Percentiles rank a stretch among this genome's conserved stretches.
Conservation (phyloP, 805 yeast species). For the Diddensiella caesifluorescens region DNA sequence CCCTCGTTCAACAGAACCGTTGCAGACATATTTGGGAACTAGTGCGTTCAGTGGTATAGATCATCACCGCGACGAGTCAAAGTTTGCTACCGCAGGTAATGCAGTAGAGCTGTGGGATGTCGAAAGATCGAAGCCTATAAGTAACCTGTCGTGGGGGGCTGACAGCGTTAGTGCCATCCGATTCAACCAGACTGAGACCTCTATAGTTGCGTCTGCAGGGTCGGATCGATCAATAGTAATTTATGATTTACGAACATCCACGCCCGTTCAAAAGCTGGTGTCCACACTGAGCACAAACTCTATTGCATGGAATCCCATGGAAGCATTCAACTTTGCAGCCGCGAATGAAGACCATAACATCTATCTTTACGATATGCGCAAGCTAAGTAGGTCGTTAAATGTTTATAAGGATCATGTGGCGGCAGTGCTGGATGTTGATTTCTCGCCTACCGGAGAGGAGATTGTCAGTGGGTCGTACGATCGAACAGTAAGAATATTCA, state of each 20-base stretch:
- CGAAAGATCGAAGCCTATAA: conserved; percentile 67
- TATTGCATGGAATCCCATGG: conserved; percentile 96
- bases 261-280: conserved; percentile 88
- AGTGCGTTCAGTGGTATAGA: conserved; percentile 82
- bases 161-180: conserved; percentile 79
- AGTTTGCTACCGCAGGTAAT: conserved; percentile 91
- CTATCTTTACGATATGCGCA: conserved; percentile 95
- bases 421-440: conserved; percentile 92
- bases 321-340: conserved; percentile 86
- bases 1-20: conserved; percentile 43
- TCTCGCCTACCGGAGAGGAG: conserved; percentile 95
- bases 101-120: conserved; percentile 89
- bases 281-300: conserved; percentile 79
- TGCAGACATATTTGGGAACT: conserved; percentile 77
- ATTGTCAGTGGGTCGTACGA: conserved; percentile 94
- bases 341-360: conserved; percentile 94
- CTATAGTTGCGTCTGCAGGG: conserved; percentile 81
- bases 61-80: conserved; percentile 67
- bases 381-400: conserved; percentile 71
- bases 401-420: conserved; percentile 94
- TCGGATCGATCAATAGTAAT: conserved; percentile 86
- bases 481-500: conserved; percentile 79
- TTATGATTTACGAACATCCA: conserved; percentile 83
- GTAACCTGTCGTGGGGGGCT: conserved; percentile 92
- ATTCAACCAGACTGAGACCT: conserved; percentile 87